Conservation (phyloP, 163 green algal species). For the Prototheca wickerhamii region DNA sequence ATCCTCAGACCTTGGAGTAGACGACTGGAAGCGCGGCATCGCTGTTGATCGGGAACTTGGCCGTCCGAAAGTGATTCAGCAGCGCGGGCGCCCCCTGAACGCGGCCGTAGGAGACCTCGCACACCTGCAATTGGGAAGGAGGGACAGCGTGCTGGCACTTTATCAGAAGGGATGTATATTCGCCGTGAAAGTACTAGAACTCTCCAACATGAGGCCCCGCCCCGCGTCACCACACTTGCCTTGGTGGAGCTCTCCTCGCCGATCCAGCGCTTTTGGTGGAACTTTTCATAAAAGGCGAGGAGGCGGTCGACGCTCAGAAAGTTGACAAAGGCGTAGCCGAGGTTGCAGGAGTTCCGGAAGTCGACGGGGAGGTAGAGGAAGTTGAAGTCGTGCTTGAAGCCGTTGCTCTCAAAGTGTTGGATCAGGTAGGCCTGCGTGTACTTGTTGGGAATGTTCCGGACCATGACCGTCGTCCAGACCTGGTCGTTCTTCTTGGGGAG, state of each 20-base stretch:
- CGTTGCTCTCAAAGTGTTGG: slow-evolving; percentile 56
- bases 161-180: too few relatives aligned
- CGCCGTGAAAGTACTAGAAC: too few relatives aligned
- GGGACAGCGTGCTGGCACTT: too few relatives aligned
- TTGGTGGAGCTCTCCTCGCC: slow-evolving; percentile 95
- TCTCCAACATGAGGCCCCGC: background rate
- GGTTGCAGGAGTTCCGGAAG: slow-evolving; percentile 99
- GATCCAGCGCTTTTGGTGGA: slow-evolving; percentile 73
- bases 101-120: slow-evolving; percentile 83
- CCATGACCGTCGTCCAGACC: slow-evolving; percentile 88
- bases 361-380: slow-evolving; percentile 99
- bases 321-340: slow-evolving; percentile 99
- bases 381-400: slow-evolving; percentile 70
- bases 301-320: slow-evolving; percentile 66
- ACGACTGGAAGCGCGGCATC: slow-evolving; percentile 21
- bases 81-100: slow-evolving; percentile 85
- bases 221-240: slow-evolving; percentile 39
- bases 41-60: slow-evolving; percentile 27
- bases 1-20: slow-evolving; percentile 9
- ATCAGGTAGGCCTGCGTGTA: slow-evolving; percentile 98
- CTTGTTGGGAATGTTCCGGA: slow-evolving; percentile 99
- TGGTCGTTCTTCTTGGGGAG: background rate
- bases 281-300: slow-evolving; percentile 62
- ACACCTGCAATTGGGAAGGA: too few relatives aligned
- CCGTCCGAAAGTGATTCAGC: slow-evolving; percentile 75